Evolutionary conservation across 2,329 filamentous ascomycete genomes (phyloP).

Genomic region (Pestalotiopsis sp.): DNA sequence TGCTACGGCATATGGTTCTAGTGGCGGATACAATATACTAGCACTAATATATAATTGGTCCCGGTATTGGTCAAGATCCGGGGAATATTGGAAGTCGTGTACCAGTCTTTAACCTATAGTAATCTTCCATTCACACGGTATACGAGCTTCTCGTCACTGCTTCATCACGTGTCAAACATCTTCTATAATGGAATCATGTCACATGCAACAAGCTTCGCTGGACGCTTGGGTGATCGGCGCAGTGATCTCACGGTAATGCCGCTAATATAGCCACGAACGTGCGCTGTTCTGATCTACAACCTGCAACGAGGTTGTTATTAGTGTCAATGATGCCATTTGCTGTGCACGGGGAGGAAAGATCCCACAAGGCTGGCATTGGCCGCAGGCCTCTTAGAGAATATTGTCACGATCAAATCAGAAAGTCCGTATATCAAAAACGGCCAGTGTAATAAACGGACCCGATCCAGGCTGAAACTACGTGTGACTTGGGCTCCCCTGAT

Average conservation of each 20-base stretch:
- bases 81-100: not conserved
- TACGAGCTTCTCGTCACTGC: not conserved
- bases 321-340: not conserved
- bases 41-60: not conserved
- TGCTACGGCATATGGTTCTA: not conserved
- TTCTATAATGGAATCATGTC: not conserved
- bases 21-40: not conserved
- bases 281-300: not conserved
- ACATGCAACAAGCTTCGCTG: not conserved
- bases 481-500: too few species aligned
- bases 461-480: too few species aligned
- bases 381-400: too few species aligned
- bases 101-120: not conserved
- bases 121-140: not conserved
- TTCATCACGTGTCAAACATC: not conserved
- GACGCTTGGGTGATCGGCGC: not conserved
- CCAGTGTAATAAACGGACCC: too few species aligned
- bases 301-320: not conserved
- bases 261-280: not conserved
- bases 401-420: too few species aligned
- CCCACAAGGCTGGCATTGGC: too few species aligned
- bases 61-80: not conserved
- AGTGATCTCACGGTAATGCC: not conserved
- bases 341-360: too few species aligned
- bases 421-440: too few species aligned